Conservation (phyloP, 768 basidiomycete species). For the Suillus cothurnatus region DNA sequence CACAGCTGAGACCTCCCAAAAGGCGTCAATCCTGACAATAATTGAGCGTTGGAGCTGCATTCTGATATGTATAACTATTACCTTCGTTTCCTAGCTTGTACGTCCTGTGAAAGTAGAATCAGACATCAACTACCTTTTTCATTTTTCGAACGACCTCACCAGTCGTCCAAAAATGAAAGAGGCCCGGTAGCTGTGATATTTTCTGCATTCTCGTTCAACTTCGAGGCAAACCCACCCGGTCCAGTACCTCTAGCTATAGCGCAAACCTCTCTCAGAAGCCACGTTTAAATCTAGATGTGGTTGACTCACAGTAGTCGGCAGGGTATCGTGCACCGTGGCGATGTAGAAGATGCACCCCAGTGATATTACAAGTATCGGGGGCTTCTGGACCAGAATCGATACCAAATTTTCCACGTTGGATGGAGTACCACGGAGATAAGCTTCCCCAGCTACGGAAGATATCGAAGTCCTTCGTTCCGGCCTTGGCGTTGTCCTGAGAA, state of each 20-base stretch:
- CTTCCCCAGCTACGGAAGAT: constrained; percentile 78
- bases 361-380: constrained; percentile 68
- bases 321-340: constrained; percentile 72
- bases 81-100: constrained; percentile 85
- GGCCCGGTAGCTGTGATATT: constrained; percentile 61
- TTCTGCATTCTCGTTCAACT: constrained; percentile 50
- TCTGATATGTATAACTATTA: constrained; percentile 26
- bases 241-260: constrained; percentile 23
- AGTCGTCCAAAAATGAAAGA: constrained; percentile 74
- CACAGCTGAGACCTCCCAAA: constrained; percentile 84
- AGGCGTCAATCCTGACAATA: constrained; percentile 63
- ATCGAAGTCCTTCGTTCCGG: constrained; percentile 50
- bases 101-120: constrained; percentile 48
- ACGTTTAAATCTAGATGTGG: constrained; percentile 20
- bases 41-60: constrained; percentile 15
- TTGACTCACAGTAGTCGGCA: constrained; percentile 27
- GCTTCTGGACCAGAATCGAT: constrained; percentile 67
- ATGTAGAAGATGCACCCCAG: constrained; percentile 74
- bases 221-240: constrained; percentile 54
- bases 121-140: background rate
- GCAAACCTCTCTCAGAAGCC: constrained; percentile 13
- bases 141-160: constrained; percentile 44
- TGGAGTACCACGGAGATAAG: constrained; percentile 78
- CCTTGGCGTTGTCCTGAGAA: constrained; percentile 20
- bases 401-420: constrained; percentile 61